Evolutionary conservation across 2,329 filamentous ascomycete genomes (phyloP).

Genomic region (Apiospora malaysiana): DNA sequence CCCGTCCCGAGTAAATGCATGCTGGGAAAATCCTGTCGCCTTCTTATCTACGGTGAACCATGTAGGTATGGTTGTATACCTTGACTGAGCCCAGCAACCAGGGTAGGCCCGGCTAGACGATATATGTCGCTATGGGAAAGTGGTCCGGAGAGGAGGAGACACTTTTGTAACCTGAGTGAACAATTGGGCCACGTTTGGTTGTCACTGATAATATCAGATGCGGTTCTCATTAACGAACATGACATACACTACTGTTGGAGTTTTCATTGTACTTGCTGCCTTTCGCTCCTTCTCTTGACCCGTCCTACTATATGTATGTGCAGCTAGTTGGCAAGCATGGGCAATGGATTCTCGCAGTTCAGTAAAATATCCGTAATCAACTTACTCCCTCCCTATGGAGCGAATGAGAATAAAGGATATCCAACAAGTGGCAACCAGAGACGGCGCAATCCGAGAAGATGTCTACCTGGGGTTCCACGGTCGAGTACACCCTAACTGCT

Average conservation of each 20-base stretch:
- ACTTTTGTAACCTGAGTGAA: background rate
- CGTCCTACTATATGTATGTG: too few relatives aligned
- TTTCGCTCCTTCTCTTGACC: too few relatives aligned
- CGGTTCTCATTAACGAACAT: too few relatives aligned
- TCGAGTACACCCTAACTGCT: constrained; percentile 39
- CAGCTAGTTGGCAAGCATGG: too few relatives aligned
- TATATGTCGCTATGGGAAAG: background rate
- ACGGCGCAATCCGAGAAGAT: constrained; percentile 31
- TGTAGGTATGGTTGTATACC: background rate
- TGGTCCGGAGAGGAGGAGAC: background rate
- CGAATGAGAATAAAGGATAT: constrained; percentile 25
- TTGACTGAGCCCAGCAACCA: background rate
- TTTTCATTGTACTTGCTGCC: too few relatives aligned
- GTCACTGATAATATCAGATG: too few relatives aligned
- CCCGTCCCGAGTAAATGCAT: background rate
- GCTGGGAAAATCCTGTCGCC: background rate
- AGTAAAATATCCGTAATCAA: too few relatives aligned
- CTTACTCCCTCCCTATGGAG: too few relatives aligned
- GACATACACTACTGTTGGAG: too few relatives aligned
- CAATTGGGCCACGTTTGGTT: too few relatives aligned
- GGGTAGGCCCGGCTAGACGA: background rate
- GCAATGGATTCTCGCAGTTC: too few relatives aligned
- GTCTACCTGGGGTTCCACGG: constrained; percentile 31
- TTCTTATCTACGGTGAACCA: constrained; percentile 2
- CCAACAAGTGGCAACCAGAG: constrained; percentile 26